A percentile compares a stretch with the other conserved stretches of the same genome.
These are phyloP conservation scores for Capsicum chinense DNA, from an alignment of 257 asterid species.

Conservation along the genomic window DNA sequence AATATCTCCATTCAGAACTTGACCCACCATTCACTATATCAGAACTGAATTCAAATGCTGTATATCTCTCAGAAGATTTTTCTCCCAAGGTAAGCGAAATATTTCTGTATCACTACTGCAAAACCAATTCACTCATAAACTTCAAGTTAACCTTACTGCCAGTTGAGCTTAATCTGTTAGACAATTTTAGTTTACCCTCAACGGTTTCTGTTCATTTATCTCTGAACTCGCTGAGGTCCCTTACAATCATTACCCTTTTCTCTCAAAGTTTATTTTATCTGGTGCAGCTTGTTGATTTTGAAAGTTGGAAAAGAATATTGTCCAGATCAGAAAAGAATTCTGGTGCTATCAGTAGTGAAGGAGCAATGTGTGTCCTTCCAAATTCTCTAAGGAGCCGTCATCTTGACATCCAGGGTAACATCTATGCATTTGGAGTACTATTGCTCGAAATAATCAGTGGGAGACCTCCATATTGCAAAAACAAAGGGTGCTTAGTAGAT, in stretches of 20 bases:
- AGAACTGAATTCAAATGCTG: slow-evolving; percentile 75
- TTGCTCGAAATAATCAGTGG: slow-evolving; percentile 89
- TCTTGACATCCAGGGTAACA: slow-evolving; percentile 75
- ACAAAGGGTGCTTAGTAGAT: slow-evolving; percentile 79
- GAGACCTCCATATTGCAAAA: slow-evolving; percentile 82
- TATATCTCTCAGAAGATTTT: slow-evolving; percentile 92
- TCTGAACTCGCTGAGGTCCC: too few species aligned
- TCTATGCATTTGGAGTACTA: slow-evolving; percentile 81
- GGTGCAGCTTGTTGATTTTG: slow-evolving; percentile 89
- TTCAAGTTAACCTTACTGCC: not conserved
- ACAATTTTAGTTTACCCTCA: not conserved
- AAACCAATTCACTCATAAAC: not conserved
- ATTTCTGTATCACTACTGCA: not conserved
- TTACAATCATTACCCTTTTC: not conserved
- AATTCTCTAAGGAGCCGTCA: slow-evolving; percentile 70
- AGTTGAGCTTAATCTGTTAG: not conserved
- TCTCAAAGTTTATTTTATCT: slow-evolving; percentile 19
- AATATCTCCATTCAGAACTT: slow-evolving; percentile 83
- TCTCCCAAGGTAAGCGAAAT: slow-evolving; percentile 76
- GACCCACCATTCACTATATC: slow-evolving; percentile 88
- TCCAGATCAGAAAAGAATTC: slow-evolving; percentile 88
- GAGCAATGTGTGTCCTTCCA: slow-evolving; percentile 76
- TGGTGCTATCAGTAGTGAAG: slow-evolving; percentile 69
- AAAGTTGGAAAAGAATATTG: slow-evolving; percentile 84
- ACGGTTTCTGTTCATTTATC: not conserved